Conservation (phyloP, 169 alveolate genomes). For the Theileria luwenshuni region DNA sequence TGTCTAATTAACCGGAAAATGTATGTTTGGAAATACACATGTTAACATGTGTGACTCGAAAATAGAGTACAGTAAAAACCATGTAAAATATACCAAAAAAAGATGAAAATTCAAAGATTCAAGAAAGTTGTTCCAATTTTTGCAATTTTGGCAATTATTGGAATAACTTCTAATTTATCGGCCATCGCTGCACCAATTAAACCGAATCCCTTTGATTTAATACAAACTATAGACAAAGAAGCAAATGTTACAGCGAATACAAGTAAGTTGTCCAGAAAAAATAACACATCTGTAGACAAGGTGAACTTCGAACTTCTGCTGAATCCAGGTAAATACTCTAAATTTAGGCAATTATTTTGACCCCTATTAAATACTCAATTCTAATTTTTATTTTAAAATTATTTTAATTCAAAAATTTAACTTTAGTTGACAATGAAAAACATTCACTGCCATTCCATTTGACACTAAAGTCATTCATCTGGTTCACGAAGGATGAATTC, state of each 20-base stretch:
- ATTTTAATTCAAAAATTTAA: not conserved
- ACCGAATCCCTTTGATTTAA: not conserved
- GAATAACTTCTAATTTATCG: not conserved
- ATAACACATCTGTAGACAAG: conserved; percentile 1
- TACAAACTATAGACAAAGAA: conserved; percentile 11
- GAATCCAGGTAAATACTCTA: conserved; percentile 14
- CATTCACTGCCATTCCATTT: conserved; percentile 27
- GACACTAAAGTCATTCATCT: conserved; percentile 28
- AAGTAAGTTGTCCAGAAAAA: not conserved
- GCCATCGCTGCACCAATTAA: conserved; percentile 2
- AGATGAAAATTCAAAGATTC: not conserved
- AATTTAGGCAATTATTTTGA: too few relatives aligned
- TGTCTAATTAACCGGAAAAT: not conserved
- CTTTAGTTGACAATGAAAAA: conserved; percentile 19
- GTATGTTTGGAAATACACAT: not conserved
- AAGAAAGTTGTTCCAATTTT: not conserved
- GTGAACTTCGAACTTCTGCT: not conserved
- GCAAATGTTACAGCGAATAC: conserved; percentile 4
- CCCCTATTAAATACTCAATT: too few relatives aligned
- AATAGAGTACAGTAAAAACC: not conserved
- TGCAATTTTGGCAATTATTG: not conserved
- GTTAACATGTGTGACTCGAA: not conserved
- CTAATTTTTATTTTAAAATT: too few relatives aligned
- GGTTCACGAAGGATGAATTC: conserved; percentile 54
- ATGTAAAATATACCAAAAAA: too few relatives aligned